Evolutionary conservation across 208 protist species (phyloP).

Genomic region (Trypanosoma caninum): DNA sequence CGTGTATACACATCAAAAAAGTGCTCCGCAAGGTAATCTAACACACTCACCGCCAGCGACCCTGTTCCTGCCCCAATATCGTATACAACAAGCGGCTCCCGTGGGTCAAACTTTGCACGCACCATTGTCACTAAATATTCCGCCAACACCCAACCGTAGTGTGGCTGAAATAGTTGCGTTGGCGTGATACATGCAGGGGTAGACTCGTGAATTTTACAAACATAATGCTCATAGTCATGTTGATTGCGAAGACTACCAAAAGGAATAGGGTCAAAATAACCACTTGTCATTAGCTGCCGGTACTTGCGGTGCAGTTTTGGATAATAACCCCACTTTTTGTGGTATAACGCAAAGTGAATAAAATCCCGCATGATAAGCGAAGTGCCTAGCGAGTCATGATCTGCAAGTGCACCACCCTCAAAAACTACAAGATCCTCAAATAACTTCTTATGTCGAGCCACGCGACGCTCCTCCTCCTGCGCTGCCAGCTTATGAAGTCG

Average conservation of each 20-base stretch:
- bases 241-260: constrained; percentile 76
- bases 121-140: constrained; percentile 83
- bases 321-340: constrained; percentile 88
- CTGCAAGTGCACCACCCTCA: constrained; percentile 71
- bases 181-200: constrained; percentile 75
- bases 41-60: constrained; percentile 62
- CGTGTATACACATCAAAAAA: constrained; percentile 70
- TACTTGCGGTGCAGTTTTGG: constrained; percentile 87
- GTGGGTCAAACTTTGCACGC: constrained; percentile 78
- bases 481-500: constrained; percentile 38
- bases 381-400: constrained; percentile 61
- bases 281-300: constrained; percentile 75
- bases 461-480: constrained; percentile 57
- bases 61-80: constrained; percentile 86
- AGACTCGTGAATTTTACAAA: constrained; percentile 64
- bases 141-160: constrained; percentile 84
- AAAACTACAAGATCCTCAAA: constrained; percentile 87
- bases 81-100: constrained; percentile 86
- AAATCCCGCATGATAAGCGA: constrained; percentile 85
- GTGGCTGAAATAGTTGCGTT: constrained; percentile 84
- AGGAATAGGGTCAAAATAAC: constrained; percentile 86
- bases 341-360: constrained; percentile 83
- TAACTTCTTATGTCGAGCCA: constrained; percentile 57
- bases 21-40: constrained; percentile 85
- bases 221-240: constrained; percentile 80